These are phyloP conservation scores for Setaria viridis DNA, from an alignment of 202 grass and related monocot genomes.

Conservation along the genomic window DNA sequence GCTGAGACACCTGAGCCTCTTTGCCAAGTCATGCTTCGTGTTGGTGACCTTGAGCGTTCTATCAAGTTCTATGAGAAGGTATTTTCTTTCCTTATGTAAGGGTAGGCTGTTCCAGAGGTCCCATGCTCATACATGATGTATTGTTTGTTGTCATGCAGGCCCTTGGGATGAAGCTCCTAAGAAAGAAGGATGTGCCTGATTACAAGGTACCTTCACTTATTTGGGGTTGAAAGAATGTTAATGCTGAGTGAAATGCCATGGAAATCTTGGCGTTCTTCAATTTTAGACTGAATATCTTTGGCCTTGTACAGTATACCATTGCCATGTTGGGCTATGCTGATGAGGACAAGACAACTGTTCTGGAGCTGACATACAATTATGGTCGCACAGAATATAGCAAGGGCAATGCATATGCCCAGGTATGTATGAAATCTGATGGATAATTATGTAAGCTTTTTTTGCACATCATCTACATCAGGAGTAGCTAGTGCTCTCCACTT, in stretches of 20 bases:
- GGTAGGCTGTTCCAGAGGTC: not conserved
- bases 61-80: constrained; percentile 97
- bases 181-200: constrained; percentile 85
- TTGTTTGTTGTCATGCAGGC: constrained; percentile 58
- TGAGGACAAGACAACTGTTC: constrained; percentile 79
- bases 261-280: constrained; percentile 19
- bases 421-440: constrained; percentile 27
- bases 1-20: constrained; percentile 89
- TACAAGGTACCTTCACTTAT: constrained; percentile 74
- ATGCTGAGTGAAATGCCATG: not conserved
- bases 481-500: not conserved
- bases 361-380: constrained; percentile 97
- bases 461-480: not conserved
- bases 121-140: constrained; percentile 11
- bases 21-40: constrained; percentile 96
- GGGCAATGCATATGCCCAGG: constrained; percentile 97
- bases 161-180: constrained; percentile 91
- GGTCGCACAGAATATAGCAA: constrained; percentile 87
- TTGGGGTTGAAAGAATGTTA: not conserved
- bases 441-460: not conserved
- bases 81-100: constrained; percentile 36
- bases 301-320: constrained; percentile 76
- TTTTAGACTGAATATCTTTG: constrained; percentile 34
- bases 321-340: constrained; percentile 92
- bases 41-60: constrained; percentile 83